Base-by-base conservation (phyloP, 768 basidiomycete species). In the Pleurotus pulmonarius region DNA sequence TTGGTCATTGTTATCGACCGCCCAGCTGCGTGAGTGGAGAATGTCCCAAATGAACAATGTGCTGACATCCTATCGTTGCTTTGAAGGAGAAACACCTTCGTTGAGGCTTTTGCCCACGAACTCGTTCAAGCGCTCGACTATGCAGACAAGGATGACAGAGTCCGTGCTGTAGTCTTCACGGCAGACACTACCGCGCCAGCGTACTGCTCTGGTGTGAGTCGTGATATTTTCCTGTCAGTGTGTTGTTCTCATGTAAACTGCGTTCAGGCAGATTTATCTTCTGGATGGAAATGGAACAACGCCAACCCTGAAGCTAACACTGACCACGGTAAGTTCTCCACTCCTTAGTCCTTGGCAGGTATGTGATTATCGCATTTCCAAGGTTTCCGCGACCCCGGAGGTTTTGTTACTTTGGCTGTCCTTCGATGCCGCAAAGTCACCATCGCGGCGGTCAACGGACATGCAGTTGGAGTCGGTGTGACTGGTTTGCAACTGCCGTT, bases 361-460 rank as follows among this genome's bases (percentile, higher is more conserved):
- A n/a, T 24, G 26, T 48, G 25, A 24, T 58, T 78, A 78, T 78
- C 7, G 29, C 77, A 80, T 34, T 25, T 46, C 25, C 24, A 57
- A 79, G 80, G 78, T 7, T 78, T 80, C 63, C 69, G 81, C 37
- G 82, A 84, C 58, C 59, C 67, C 3, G 82, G 82, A 45, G 83
- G 83, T 2, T 59, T 67, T 25, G 69, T 79, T 5, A 63, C 80
- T 16, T 61, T 84, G 46, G 72, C 74, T 6, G 75, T 83, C 48
- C 75, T 77, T 52, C 72, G 73, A 5, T 84, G 81, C 66, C 76
- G 81, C 45, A 85, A 85, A 63, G 72, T 85, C 11, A 76, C 81
- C 15, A 77, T 81, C 37, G 73, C 70, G 12, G 78, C 79, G 1
- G 77, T 81, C 15, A 81, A 81, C 55, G 80, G 81, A 0, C 75